Evolutionary conservation across 2,329 filamentous ascomycete species (phyloP).

Genomic region (Huntiella savannae): DNA sequence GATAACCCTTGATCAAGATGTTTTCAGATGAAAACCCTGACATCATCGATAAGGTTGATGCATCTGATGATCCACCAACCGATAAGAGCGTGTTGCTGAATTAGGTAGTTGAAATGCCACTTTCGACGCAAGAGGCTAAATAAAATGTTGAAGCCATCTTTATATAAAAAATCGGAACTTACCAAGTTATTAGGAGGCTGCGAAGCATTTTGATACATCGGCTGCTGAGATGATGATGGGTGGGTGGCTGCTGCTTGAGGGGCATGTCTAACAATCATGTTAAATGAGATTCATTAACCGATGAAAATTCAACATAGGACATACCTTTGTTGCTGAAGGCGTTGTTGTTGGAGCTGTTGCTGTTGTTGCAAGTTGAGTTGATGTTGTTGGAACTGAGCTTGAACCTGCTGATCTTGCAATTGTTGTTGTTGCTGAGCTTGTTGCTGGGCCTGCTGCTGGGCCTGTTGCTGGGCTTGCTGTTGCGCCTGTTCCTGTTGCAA

Average conservation of each 20-base stretch:
- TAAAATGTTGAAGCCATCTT: neutral
- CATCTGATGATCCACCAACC: neutral
- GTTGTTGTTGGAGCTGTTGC: neutral
- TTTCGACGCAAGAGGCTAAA: too few species aligned
- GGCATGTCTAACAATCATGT: neutral
- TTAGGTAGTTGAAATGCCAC: too few species aligned
- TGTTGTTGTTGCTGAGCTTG: slow-evolving; percentile 1
- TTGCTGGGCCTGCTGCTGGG: neutral
- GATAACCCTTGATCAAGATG: too few species aligned
- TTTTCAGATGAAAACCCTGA: neutral
- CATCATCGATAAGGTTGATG: neutral
- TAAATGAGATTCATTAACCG: too few species aligned
- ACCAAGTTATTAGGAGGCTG: neutral
- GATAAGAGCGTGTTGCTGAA: neutral
- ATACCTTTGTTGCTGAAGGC: neutral
- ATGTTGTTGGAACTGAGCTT: neutral
- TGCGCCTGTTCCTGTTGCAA: neutral
- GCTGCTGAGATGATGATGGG: neutral
- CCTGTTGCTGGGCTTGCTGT: neutral
- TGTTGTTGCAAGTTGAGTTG: neutral
- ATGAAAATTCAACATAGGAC: neutral
- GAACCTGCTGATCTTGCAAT: neutral
- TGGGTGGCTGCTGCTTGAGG: slow-evolving; percentile 1
- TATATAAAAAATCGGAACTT: neutral
- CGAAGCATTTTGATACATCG: neutral